Evolutionary conservation across 176 grass and related monocot genomes (phyloP), one percentile per base, ranked within the genome.

Genomic region (Luzula sylvatica): DNA sequence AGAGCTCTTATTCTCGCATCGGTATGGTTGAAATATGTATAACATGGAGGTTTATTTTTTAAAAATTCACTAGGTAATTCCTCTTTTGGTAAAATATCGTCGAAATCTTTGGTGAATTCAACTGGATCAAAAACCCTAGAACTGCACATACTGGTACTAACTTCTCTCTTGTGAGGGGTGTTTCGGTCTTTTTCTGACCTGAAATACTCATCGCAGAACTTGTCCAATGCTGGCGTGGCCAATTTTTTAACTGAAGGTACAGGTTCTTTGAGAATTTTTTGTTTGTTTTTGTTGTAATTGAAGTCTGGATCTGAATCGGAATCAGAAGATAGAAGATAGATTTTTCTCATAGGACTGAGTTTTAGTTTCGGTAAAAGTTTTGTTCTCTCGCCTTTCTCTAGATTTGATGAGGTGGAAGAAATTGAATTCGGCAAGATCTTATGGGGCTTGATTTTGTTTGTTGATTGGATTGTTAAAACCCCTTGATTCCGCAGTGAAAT

Each of bases 171-270:
- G 26, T 27, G 57, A 47, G 42, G 35, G 5, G 67, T 39, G 12
- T 46, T 78, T 50, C 50, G 23, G n/a, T 68, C 39, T 64, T 78
- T 72, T 20, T 53, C 48, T 26, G 77, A 73, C 53, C 56, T 67
- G 74, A 85, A 85, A 78, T 95, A 95, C 20, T 88, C 89, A 1
- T 78, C 69, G 49, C 89, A 95, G 24, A 88, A 88, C 28, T 95
- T 66, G 58, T 95, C 89, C 28, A 95, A 61, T 52, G 77, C 83
- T 78, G 89, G 89, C 50, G 83, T 95, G 2, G 47, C 71, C 57
- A 82, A 72, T 11, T 28, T 71, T 32, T 32, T 8, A 32, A 7
- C 23, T 71, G 26, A 22, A 9, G 2, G 26, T 16, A 40, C 68
- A 50, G 35, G 46, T 69, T 15, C 38, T 55, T 52, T 71, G 62